Evolutionary conservation across 2,329 filamentous ascomycete genomes (phyloP).

Genomic region (Hypocreales sp.): DNA sequence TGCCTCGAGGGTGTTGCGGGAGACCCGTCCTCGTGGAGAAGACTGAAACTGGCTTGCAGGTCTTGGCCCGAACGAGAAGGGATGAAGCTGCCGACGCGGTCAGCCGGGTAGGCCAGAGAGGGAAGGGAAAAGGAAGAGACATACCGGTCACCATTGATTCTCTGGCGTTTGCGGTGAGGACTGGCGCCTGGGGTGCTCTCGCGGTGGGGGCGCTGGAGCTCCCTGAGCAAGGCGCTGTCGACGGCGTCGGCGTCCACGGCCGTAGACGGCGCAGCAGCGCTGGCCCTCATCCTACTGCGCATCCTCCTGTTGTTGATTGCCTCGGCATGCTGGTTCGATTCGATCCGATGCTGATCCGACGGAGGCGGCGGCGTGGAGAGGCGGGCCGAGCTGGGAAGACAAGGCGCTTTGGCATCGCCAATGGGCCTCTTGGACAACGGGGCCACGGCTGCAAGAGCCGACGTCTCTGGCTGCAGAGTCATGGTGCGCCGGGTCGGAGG

Average conservation of each 20-base stretch:
- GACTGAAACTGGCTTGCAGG: conserved; percentile 78
- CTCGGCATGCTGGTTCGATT: conserved; percentile 24
- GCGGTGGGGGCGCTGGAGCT: conserved; percentile 32
- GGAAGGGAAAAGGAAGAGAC: conserved; percentile 5
- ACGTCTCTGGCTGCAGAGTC: conserved; percentile 18
- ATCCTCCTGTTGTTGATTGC: conserved; percentile 14
- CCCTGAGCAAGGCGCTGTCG: conserved; percentile 33
- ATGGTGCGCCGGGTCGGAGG: too few species aligned
- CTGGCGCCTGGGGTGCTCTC: conserved; percentile 37
- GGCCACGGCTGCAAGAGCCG: conserved; percentile 12
- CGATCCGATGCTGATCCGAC: conserved; percentile 25
- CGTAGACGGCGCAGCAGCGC: conserved; percentile 18
- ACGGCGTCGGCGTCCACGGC: conserved; percentile 33
- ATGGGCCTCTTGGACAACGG: conserved; percentile 17
- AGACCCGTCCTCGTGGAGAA: conserved; percentile 84
- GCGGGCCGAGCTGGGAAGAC: conserved; percentile 18
- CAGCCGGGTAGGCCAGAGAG: conserved; percentile 5
- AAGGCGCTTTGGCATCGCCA: conserved; percentile 14
- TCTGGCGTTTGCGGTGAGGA: conserved; percentile 42
- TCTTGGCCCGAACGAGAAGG: conserved; percentile 89
- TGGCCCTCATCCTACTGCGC: conserved; percentile 18
- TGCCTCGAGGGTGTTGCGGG: conserved; percentile 79
- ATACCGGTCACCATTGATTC: conserved; percentile 47
- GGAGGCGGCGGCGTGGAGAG: conserved; percentile 28
- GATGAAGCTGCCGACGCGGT: conserved; percentile 58